Conservation (phyloP, 106 monocot genomes). For the Iris macrosiphon region DNA sequence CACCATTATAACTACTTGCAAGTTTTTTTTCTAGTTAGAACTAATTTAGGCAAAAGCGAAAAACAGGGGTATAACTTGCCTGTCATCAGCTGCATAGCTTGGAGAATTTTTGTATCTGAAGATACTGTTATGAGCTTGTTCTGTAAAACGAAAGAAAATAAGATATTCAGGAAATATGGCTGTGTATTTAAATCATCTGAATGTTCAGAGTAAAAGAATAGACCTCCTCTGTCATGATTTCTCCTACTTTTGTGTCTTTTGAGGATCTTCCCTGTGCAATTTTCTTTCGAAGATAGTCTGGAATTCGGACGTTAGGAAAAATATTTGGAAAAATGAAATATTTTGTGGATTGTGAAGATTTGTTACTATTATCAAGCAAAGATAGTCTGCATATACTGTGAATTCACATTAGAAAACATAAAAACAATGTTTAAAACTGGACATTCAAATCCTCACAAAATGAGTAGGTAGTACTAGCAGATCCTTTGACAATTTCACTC, state of each 20-base stretch:
- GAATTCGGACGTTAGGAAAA: background rate
- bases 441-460: too few species aligned
- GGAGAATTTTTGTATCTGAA: slow-evolving; percentile 51
- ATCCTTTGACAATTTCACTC: too few species aligned
- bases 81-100: slow-evolving; percentile 76
- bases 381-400: too few species aligned
- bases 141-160: slow-evolving; percentile 23
- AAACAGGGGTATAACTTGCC: slow-evolving; percentile 12
- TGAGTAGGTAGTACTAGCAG: too few species aligned
- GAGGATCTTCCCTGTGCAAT: slow-evolving; percentile 55
- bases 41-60: too few species aligned
- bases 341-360: background rate
- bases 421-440: too few species aligned
- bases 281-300: slow-evolving; percentile 56
- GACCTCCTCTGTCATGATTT: slow-evolving; percentile 74
- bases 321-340: background rate
- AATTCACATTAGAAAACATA: too few species aligned
- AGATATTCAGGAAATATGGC: too few species aligned
- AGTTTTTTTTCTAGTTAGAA: too few species aligned
- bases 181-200: too few species aligned
- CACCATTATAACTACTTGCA: too few species aligned
- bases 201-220: background rate
- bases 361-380: too few species aligned
- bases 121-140: slow-evolving; percentile 51
- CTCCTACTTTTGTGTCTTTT: slow-evolving; percentile 45